Conservation (phyloP, 202 grass and related monocot species). For the Setaria italica region DNA sequence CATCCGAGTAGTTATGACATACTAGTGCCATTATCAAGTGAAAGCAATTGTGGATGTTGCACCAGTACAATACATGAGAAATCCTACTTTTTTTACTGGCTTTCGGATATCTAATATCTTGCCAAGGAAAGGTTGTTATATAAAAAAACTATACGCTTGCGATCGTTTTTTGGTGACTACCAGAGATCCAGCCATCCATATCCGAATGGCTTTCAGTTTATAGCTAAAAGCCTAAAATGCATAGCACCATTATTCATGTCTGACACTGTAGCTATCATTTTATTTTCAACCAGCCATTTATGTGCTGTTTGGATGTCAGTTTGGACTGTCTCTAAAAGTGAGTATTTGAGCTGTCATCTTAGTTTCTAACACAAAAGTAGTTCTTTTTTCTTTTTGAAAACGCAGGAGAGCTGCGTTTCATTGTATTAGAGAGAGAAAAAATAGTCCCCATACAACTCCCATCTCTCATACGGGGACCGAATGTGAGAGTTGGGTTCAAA, state of each 20-base stretch:
- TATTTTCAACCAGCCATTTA: not conserved
- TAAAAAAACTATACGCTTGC: not conserved
- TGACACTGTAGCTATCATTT: not conserved
- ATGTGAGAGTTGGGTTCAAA: too few relatives aligned
- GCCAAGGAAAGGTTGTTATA: slow-evolving; percentile 17
- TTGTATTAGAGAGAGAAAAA: too few relatives aligned
- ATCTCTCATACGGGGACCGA: too few relatives aligned
- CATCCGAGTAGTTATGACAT: not conserved
- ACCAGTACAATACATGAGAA: slow-evolving; percentile 30
- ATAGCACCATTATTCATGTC: slow-evolving; percentile 25
- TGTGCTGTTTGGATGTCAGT: not conserved
- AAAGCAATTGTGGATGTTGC: slow-evolving; percentile 18
- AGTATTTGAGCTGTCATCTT: not conserved
- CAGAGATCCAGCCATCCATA: slow-evolving; percentile 8
- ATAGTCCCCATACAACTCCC: too few relatives aligned
- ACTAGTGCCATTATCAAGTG: slow-evolving; percentile 5
- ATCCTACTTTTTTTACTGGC: slow-evolving; percentile 28
- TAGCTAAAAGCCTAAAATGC: not conserved
- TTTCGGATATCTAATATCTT: not conserved
- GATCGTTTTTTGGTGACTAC: slow-evolving; percentile 12
- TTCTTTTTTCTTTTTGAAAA: too few relatives aligned
- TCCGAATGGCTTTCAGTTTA: slow-evolving; percentile 25
- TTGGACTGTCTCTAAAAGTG: not conserved
- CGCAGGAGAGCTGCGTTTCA: too few relatives aligned
- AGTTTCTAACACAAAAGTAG: not conserved